A percentile compares a stretch with the other conserved stretches of the same genome.
These are phyloP conservation scores for Acanthamoeba triangularis DNA, from an alignment of 208 protist genomes.

Conservation along the genomic window DNA sequence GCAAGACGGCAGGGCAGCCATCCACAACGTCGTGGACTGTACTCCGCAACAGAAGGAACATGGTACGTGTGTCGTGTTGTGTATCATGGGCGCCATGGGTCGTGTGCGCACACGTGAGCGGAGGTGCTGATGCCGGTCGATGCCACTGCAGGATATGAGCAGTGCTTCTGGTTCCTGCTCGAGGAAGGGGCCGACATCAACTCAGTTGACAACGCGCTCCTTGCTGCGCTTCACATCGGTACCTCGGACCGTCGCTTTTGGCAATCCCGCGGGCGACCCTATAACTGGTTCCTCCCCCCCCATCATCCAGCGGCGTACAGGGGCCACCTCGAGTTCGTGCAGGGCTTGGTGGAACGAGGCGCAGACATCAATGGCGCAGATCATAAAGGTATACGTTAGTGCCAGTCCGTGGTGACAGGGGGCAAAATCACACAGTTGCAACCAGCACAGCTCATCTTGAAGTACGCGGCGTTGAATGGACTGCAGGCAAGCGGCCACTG, in stretches of 20 bases:
- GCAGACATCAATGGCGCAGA: slow-evolving; percentile 49
- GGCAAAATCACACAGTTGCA: neutral
- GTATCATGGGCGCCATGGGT: neutral
- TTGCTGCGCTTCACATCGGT: slow-evolving; percentile 16
- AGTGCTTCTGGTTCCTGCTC: slow-evolving; percentile 56
- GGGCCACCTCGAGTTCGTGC: slow-evolving; percentile 42
- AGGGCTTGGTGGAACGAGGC: slow-evolving; percentile 31
- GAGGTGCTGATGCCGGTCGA: neutral
- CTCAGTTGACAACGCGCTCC: slow-evolving; percentile 16
- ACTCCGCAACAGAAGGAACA: neutral
- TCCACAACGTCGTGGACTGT: slow-evolving; percentile 43
- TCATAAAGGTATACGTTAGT: neutral
- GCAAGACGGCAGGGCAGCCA: slow-evolving; percentile 3
- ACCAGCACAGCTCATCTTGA: neutral
- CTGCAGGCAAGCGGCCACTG: slow-evolving; percentile 7
- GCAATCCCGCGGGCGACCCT: neutral
- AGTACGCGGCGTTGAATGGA: neutral
- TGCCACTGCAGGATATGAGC: neutral
- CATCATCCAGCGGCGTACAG: neutral
- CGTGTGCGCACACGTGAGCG: too few relatives aligned
- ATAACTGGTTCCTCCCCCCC: too few relatives aligned
- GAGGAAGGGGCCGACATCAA: slow-evolving; percentile 48
- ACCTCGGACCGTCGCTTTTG: neutral
- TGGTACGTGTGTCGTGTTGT: neutral
- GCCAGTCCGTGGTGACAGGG: neutral